phyloP scores from a whole-genome alignment of 192 early-diverging fungal genomes.

The Backusella morwellensis region DNA sequence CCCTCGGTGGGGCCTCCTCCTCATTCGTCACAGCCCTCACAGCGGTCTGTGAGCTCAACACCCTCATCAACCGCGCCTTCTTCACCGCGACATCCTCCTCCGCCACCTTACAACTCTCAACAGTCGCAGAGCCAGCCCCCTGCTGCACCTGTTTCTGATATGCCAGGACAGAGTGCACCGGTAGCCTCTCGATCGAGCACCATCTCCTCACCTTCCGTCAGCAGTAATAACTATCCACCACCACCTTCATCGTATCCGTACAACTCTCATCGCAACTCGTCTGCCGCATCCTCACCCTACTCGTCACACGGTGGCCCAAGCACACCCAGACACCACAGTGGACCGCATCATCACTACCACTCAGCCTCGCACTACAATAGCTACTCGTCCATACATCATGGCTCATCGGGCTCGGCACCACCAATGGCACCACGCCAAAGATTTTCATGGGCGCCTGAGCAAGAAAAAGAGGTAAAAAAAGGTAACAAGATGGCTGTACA shows the following conservation, averaged over 20 bases:
- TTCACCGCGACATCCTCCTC: conserved; percentile 5
- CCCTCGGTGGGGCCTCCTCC: neutral
- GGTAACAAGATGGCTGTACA: neutral
- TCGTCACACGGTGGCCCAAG: neutral
- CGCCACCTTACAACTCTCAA: neutral
- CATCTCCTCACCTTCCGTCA: neutral
- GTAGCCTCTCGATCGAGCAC: neutral
- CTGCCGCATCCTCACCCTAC: neutral
- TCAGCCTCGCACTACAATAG: conserved; percentile 13
- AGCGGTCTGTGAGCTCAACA: neutral
- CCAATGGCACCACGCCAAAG: conserved; percentile 7
- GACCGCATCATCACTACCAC: conserved; percentile 11
- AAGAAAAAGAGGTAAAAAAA: conserved; percentile 32
- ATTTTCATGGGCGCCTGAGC: conserved; percentile 18
- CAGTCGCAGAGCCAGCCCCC: neutral
- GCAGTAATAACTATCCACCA: neutral
- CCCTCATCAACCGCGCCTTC: conserved; percentile 2
- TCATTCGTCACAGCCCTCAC: neutral
- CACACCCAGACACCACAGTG: neutral
- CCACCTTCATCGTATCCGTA: neutral
- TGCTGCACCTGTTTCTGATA: neutral
- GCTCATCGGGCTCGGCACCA: neutral
- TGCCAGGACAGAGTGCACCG: neutral
- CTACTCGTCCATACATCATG: conserved; percentile 15
- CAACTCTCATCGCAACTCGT: neutral